phyloP scores from a whole-genome alignment of 306 rosid species.

The Quercus rubra region DNA sequence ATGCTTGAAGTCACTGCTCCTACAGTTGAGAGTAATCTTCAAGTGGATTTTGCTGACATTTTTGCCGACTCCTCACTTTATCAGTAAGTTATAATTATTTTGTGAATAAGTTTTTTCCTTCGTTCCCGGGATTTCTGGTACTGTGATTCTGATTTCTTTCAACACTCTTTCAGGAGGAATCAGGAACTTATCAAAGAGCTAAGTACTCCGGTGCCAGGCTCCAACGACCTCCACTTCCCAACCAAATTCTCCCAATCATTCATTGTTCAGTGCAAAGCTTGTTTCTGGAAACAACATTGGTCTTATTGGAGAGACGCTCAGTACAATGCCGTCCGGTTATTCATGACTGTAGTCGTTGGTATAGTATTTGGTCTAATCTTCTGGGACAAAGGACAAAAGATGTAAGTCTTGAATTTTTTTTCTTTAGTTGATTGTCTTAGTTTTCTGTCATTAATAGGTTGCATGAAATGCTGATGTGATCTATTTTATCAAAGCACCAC shows the following conservation, averaged over 20 bases:
- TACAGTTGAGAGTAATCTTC: constrained; percentile 46
- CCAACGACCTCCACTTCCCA: constrained; percentile 66
- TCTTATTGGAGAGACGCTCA: constrained; percentile 76
- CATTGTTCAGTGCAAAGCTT: constrained; percentile 60
- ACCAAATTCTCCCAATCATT: constrained; percentile 59
- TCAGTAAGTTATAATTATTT: constrained; percentile 31
- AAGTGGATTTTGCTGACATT: constrained; percentile 56
- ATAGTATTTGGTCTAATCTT: constrained; percentile 56
- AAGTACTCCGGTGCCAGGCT: constrained; percentile 45
- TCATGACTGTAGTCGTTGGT: constrained; percentile 42
- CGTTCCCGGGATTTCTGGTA: neutral
- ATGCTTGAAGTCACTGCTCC: constrained; percentile 67
- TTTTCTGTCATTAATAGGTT: neutral
- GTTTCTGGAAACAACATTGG: constrained; percentile 78
- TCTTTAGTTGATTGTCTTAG: neutral
- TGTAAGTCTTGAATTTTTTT: constrained; percentile 32
- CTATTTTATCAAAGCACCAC: neutral
- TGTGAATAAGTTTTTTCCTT: neutral
- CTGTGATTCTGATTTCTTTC: neutral
- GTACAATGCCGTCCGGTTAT: constrained; percentile 48
- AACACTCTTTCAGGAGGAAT: constrained; percentile 41
- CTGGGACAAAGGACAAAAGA: constrained; percentile 46
- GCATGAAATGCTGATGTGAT: neutral
- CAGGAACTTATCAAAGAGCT: constrained; percentile 55
- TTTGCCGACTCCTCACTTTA: constrained; percentile 53